phyloP scores from a whole-genome alignment of 345 rosid species.

The Gossypium mustelinum region DNA sequence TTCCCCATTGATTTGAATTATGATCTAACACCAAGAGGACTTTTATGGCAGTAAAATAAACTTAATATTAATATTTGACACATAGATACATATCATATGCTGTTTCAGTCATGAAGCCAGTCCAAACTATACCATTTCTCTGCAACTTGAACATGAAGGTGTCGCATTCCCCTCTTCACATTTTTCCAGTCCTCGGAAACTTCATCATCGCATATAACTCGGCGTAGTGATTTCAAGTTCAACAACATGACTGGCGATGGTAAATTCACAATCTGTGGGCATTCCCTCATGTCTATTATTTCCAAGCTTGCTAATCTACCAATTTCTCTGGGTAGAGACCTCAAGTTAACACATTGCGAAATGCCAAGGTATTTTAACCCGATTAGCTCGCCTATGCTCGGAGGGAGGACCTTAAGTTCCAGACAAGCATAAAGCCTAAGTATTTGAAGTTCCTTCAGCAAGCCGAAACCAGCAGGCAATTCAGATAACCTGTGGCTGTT shows the following conservation, averaged over 20 bases:
- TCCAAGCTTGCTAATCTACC: conserved; percentile 53
- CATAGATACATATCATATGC: neutral
- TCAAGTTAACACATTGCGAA: conserved; percentile 63
- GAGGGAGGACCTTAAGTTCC: conserved; percentile 47
- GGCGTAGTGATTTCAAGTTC: conserved; percentile 41
- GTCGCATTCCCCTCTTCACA: conserved; percentile 31
- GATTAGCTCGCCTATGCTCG: conserved; percentile 45
- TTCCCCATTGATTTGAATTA: too few relatives aligned
- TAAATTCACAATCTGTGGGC: conserved; percentile 34
- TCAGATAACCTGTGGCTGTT: conserved; percentile 66
- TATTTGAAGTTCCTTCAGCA: conserved; percentile 42
- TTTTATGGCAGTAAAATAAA: neutral
- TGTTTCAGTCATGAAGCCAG: conserved; percentile 44
- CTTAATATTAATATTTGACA: neutral
- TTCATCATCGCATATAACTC: conserved; percentile 72
- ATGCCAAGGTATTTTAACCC: conserved; percentile 63
- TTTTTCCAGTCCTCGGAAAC: conserved; percentile 56
- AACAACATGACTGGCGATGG: conserved; percentile 42
- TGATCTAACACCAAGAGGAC: neutral
- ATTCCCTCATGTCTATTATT: conserved; percentile 94
- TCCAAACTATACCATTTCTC: conserved; percentile 57
- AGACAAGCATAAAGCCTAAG: conserved; percentile 81
- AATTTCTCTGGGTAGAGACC: conserved; percentile 54
- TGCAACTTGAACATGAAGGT: conserved; percentile 55
- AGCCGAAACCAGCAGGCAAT: conserved; percentile 51